Evolutionary conservation across 371 early-diverging fungal genomes (phyloP), one percentile per base, ranked within the genome.

Genomic region (Rhizopus arrhizus): DNA sequence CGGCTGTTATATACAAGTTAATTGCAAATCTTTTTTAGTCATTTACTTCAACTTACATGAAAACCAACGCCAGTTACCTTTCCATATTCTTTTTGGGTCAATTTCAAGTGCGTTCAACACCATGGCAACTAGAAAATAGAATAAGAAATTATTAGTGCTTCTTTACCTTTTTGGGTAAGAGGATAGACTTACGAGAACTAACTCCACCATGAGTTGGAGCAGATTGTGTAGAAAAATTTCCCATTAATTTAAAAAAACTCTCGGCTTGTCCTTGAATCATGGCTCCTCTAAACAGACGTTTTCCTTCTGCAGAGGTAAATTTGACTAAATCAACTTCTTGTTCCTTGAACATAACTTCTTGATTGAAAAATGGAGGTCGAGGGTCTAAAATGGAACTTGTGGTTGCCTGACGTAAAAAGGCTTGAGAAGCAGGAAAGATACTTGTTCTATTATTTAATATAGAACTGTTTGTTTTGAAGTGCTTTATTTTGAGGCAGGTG

Each of bases 1-100:
- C 93, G 65, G 91, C 93, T 81, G 81, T 66, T 12, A 34, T 33
- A 42, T 7, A 49, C n/a, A 59, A 22, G 8, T 33, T 35, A 45
- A 47, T 10, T 35, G 16, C 22, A 9, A 29, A 45, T 12, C 12
- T 15, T 43, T 34, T 62, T 15, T 32, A 32, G 12, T 53, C 40
- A 11, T 38, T 4, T 38, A 2, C 28, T 28, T n/a, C 22, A 29
- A 56, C 62, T 61, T 67, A 59, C 70, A 59, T 43, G 75, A 75
- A 58, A 72, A 81, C 92, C 92, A 95, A 34, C 96, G 78, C 95
- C 95, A 95, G 15, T 89, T 90, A 9, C 96, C 95, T 74, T 96
- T 94, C 95, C 96, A 95, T 12, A 75, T 81, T 50, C 87, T 82
- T 35, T 90, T 85, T 3, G 95, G 95, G 59, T 95, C 95, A n/a